Evolutionary conservation across 345 rosid genomes (phyloP).

Genomic region (Citropsis articulata): DNA sequence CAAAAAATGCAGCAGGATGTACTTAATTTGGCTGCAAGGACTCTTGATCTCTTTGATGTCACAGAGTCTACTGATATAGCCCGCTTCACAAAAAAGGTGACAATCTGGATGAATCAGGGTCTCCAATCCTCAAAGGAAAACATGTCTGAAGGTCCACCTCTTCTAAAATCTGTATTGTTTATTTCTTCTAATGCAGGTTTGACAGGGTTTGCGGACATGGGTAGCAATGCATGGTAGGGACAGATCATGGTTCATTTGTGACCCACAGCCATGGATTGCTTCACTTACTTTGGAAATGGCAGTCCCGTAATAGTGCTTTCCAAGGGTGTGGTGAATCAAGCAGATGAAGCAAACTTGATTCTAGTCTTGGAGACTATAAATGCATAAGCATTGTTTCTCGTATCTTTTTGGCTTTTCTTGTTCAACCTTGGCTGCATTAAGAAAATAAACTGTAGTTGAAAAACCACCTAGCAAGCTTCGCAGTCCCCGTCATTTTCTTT

Average conservation of each 20-base stretch:
- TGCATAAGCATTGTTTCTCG: neutral
- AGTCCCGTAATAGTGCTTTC: conserved; percentile 25
- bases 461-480: neutral
- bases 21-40: conserved; percentile 26
- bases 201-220: conserved; percentile 19
- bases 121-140: neutral
- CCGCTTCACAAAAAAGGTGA: conserved; percentile 26
- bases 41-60: conserved; percentile 24
- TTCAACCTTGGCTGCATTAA: neutral
- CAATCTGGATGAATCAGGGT: neutral
- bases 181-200: conserved; percentile 20
- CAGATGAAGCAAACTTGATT: conserved; percentile 10
- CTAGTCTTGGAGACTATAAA: conserved; percentile 13
- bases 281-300: conserved; percentile 26
- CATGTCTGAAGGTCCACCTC: neutral
- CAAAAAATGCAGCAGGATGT: conserved; percentile 24
- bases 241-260: conserved; percentile 28
- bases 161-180: neutral
- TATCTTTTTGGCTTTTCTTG: neutral
- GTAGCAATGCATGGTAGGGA: conserved; percentile 33
- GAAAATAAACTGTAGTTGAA: neutral
- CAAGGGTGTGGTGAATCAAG: conserved; percentile 20
- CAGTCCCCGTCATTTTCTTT: neutral
- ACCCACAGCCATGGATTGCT: conserved; percentile 37
- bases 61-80: conserved; percentile 31